Evolutionary conservation across 225 moss, liverwort and hornwort genomes (phyloP).

Genomic region (Marchantia paleacea): DNA sequence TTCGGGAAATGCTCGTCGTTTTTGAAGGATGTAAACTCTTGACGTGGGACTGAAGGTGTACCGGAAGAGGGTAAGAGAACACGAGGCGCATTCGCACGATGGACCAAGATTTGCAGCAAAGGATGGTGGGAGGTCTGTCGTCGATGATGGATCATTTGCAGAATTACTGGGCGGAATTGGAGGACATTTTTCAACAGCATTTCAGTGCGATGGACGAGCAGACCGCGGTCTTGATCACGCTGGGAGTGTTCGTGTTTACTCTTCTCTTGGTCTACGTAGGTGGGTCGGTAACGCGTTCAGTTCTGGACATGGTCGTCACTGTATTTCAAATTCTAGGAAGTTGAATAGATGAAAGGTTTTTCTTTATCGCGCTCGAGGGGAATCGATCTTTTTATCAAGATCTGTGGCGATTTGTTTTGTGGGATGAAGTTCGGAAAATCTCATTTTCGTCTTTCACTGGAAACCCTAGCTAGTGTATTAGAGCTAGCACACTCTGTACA

Average conservation of each 20-base stretch:
- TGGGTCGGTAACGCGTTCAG: not conserved
- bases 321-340: not conserved
- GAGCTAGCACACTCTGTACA: too few relatives aligned
- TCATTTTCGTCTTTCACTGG: too few relatives aligned
- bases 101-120: slow-evolving; percentile 23
- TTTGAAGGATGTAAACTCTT: not conserved
- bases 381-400: not conserved
- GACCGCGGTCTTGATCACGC: slow-evolving; percentile 30
- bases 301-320: not conserved
- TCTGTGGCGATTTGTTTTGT: not conserved
- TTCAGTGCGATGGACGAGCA: slow-evolving; percentile 29
- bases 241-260: slow-evolving; percentile 36
- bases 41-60: not conserved
- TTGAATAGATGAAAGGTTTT: not conserved
- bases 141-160: slow-evolving; percentile 29
- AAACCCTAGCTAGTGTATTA: slow-evolving; percentile 1
- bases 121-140: not conserved
- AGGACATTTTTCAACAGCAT: slow-evolving; percentile 10
- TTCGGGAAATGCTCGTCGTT: not conserved
- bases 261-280: slow-evolving; percentile 26
- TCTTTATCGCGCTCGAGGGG: too few relatives aligned
- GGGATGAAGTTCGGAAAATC: not conserved
- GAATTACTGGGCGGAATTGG: slow-evolving; percentile 22
- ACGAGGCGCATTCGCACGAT: not conserved
- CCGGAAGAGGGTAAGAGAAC: not conserved